These are phyloP conservation scores for Lactarius trivialis DNA, from an alignment of 768 basidiomycete genomes.

Conservation along the genomic window DNA sequence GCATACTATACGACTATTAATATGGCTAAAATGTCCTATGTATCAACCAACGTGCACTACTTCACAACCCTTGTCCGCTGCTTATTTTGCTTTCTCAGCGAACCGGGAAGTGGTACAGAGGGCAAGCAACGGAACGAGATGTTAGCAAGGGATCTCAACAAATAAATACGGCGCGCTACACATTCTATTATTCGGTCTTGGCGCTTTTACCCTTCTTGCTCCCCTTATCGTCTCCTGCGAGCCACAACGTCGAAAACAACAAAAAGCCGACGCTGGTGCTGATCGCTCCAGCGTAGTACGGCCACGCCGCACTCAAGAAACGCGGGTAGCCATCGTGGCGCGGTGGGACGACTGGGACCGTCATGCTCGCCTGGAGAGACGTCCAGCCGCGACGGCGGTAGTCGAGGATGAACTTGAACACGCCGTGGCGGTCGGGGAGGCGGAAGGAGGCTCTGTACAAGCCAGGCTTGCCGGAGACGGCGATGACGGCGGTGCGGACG, in stretches of 20 bases:
- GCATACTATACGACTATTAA: background rate
- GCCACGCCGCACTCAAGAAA: conserved; percentile 93
- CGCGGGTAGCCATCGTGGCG: conserved; percentile 93
- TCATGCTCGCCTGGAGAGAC: conserved; percentile 65
- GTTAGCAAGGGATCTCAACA: background rate
- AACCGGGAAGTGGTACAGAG: background rate
- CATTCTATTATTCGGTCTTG: conserved; percentile 28
- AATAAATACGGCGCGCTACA: background rate
- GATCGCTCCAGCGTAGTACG: conserved; percentile 88
- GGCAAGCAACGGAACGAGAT: background rate
- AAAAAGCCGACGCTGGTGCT: conserved; percentile 84
- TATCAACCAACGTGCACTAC: background rate
- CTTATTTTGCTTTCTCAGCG: background rate
- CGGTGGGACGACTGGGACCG: conserved; percentile 85
- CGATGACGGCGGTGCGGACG: conserved; percentile 69
- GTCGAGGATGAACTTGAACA: conserved; percentile 94
- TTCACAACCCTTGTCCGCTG: no score
- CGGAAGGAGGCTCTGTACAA: conserved; percentile 80
- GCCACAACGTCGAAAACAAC: conserved; percentile 81
- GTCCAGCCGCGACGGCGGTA: conserved; percentile 76
- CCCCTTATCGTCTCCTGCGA: conserved; percentile 73
- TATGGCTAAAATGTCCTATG: background rate
- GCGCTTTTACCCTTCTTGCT: conserved; percentile 41
- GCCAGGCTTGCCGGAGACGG: conserved; percentile 51
- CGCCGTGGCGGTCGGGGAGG: conserved; percentile 92